Conservation (phyloP, 805 yeast genomes). For the Saccharomyces eubayanus region DNA sequence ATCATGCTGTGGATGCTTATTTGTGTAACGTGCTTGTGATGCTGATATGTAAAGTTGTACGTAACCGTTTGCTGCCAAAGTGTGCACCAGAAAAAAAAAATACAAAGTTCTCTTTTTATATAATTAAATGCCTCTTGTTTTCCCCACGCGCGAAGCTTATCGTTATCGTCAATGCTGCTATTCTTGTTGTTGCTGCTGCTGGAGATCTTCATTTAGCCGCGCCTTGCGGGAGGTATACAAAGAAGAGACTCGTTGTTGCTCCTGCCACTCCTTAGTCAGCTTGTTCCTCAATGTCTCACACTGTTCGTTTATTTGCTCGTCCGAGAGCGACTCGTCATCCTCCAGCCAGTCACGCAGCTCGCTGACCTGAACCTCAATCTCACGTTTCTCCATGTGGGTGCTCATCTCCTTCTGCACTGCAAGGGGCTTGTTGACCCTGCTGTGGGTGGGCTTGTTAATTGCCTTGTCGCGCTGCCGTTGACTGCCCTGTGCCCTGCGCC, state of each 20-base stretch:
- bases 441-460: background rate
- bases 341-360: conserved; percentile 24
- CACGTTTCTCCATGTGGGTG: conserved; percentile 18
- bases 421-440: background rate
- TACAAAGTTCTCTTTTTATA: background rate
- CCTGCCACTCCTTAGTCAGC: conserved; percentile 6
- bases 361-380: conserved; percentile 24
- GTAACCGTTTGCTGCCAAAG: background rate
- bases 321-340: conserved; percentile 13
- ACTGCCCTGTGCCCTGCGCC: conserved; percentile 4
- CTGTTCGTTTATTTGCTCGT: conserved; percentile 14
- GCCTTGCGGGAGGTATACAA: conserved; percentile 3
- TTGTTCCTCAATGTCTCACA: conserved; percentile 15
- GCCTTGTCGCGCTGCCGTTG: background rate
- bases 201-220: background rate
- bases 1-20: background rate
- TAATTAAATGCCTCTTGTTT: background rate
- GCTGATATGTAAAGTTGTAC: background rate
- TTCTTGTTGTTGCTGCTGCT: conserved; percentile 3
- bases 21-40: background rate
- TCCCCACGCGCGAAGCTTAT: background rate
- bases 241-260: conserved; percentile 7
- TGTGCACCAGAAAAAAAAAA: background rate
- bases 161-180: background rate
- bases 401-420: conserved; percentile 5